Evolutionary conservation across 2,329 filamentous ascomycete genomes (phyloP).

Genomic region (Fusarium sp.): DNA sequence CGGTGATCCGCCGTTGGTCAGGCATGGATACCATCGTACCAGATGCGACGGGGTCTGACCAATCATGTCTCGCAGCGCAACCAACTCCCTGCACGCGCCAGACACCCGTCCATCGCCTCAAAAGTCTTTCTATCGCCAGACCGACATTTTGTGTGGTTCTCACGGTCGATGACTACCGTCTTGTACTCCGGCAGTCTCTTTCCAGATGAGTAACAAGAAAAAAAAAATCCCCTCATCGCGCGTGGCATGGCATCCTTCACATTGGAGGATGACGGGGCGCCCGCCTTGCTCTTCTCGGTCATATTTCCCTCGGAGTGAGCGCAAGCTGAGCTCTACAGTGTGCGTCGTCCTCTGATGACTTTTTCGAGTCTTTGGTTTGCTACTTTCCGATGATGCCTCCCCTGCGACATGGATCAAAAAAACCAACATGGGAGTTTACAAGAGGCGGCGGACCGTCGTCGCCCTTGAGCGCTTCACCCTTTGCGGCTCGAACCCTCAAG

Average conservation of each 20-base stretch:
- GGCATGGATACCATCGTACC: slow-evolving; percentile 36
- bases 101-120: slow-evolving; percentile 34
- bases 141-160: slow-evolving; percentile 41
- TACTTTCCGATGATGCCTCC: background rate
- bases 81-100: slow-evolving; percentile 30
- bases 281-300: slow-evolving; percentile 21
- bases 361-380: background rate
- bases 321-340: slow-evolving; percentile 18
- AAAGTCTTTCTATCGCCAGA: slow-evolving; percentile 36
- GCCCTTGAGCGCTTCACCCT: slow-evolving; percentile 28
- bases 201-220: background rate
- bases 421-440: slow-evolving; percentile 42
- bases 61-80: slow-evolving; percentile 36
- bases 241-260: slow-evolving; percentile 1
- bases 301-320: slow-evolving; percentile 9
- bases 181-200: slow-evolving; percentile 13
- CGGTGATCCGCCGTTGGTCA: slow-evolving; percentile 37
- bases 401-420: slow-evolving; percentile 18
- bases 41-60: slow-evolving; percentile 20
- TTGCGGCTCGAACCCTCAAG: slow-evolving; percentile 18
- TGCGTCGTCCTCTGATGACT: slow-evolving; percentile 17
- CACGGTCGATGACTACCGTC: slow-evolving; percentile 16
- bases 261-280: slow-evolving; percentile 3
- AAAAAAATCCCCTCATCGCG: slow-evolving; percentile 12
- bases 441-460: slow-evolving; percentile 30